Evolutionary conservation across 352 stramenopile genomes (phyloP).

Genomic region (Phytophthora citricola): DNA sequence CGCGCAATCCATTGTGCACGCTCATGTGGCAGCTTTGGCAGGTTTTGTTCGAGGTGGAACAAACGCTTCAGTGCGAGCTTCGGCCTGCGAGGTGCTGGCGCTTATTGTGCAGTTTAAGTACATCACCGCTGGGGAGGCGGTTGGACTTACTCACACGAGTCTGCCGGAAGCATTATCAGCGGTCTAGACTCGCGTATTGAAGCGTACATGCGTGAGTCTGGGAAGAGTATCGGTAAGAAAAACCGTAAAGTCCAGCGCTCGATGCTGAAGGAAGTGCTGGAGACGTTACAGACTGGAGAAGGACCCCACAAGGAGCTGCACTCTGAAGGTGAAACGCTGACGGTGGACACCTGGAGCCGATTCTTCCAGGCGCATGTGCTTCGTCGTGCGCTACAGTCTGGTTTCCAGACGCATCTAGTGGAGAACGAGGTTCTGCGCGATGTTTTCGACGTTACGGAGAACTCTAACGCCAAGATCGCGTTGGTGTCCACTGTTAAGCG

Average conservation of each 20-base stretch:
- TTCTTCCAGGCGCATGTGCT: conserved; percentile 76
- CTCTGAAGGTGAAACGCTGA: conserved; percentile 57
- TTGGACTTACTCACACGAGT: conserved; percentile 62
- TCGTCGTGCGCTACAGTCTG: conserved; percentile 54
- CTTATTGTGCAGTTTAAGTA: conserved; percentile 76
- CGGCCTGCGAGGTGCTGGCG: conserved; percentile 64
- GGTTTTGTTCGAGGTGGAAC: conserved; percentile 59
- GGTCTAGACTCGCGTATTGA: conserved; percentile 63
- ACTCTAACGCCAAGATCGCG: conserved; percentile 49
- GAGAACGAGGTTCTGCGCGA: conserved; percentile 67
- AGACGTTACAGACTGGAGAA: conserved; percentile 63
- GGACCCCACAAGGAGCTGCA: conserved; percentile 65
- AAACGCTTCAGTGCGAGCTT: conserved; percentile 47
- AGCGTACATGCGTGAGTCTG: conserved; percentile 68
- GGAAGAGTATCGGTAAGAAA: conserved; percentile 78
- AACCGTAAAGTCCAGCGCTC: conserved; percentile 69
- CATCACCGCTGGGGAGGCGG: conserved; percentile 27
- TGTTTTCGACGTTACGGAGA: conserved; percentile 69
- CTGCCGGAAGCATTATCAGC: conserved; percentile 44
- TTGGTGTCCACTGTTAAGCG: conserved; percentile 58
- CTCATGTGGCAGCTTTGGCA: conserved; percentile 60
- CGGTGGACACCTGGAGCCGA: conserved; percentile 62
- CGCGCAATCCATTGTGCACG: conserved; percentile 50
- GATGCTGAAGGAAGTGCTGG: conserved; percentile 73
- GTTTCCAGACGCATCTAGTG: conserved; percentile 66